Percentiles rank a stretch among this genome's conserved stretches.
Evolutionary conservation across 1,139 yeast genomes (phyloP).

Genomic region (Insectozyma bohioensis): DNA sequence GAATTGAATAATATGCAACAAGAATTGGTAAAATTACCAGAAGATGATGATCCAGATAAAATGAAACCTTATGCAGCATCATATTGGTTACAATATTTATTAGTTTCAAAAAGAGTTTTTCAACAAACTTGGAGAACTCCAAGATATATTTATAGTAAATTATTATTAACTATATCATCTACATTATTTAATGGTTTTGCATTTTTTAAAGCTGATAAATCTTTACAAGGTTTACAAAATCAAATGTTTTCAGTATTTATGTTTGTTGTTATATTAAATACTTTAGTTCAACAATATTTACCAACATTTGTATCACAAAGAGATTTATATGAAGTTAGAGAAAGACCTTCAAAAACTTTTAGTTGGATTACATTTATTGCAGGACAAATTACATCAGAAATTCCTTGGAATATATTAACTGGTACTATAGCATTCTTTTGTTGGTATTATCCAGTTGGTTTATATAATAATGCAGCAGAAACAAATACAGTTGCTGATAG

Average conservation of each 20-base stretch:
- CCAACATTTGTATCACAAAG: constrained; percentile 32
- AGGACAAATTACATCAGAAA: constrained; percentile 66
- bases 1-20: constrained; percentile 31
- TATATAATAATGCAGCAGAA: constrained; percentile 51
- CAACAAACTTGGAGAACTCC: constrained; percentile 46
- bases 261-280: constrained; percentile 42
- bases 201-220: constrained; percentile 30
- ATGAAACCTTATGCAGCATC: constrained; percentile 25
- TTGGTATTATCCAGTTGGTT: constrained; percentile 45
- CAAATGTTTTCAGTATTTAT: constrained; percentile 56
- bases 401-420: constrained; percentile 69
- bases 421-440: constrained; percentile 63
- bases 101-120: constrained; percentile 25
- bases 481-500: constrained; percentile 24
- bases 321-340: constrained; percentile 34
- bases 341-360: constrained; percentile 29
- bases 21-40: constrained; percentile 21
- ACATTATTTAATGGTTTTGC: constrained; percentile 49
- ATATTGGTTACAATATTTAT: constrained; percentile 21
- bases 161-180: constrained; percentile 33
- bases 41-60: constrained; percentile 21
- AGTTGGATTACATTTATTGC: constrained; percentile 37
- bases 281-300: constrained; percentile 53
- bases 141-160: constrained; percentile 36
- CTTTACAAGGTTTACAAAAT: constrained; percentile 42